Conservation (phyloP, 176 grass and related monocot genomes). For the Bolboschoenus planiculmis region DNA sequence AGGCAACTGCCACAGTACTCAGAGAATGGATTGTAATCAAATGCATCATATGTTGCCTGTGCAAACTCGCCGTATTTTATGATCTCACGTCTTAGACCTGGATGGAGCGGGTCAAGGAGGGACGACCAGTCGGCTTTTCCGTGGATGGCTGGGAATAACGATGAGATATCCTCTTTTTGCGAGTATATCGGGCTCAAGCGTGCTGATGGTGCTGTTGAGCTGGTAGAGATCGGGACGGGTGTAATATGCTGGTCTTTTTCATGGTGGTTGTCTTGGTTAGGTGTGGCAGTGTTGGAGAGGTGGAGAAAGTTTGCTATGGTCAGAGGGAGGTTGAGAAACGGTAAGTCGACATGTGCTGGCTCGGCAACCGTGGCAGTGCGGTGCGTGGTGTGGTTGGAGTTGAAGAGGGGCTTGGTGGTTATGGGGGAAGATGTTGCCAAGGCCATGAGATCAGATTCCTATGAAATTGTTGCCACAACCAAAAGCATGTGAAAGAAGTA, state of each 20-base stretch:
- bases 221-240: not conserved
- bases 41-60: constrained; percentile 37
- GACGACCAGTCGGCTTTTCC: constrained; percentile 30
- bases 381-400: not conserved
- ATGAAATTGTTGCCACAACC: not conserved
- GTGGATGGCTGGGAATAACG: not conserved
- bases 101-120: constrained; percentile 30
- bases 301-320: constrained; percentile 7
- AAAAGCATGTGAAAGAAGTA: constrained; percentile 9
- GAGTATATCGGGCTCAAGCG: not conserved
- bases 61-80: constrained; percentile 46
- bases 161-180: constrained; percentile 10
- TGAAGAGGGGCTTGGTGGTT: not conserved
- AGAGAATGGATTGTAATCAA: constrained; percentile 36
- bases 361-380: not conserved
- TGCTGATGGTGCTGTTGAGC: not conserved
- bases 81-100: constrained; percentile 34
- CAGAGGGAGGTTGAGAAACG: not conserved
- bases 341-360: not conserved
- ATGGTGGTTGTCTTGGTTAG: not conserved
- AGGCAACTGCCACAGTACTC: constrained; percentile 36
- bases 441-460: not conserved
- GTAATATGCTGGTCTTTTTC: not conserved
- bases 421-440: not conserved
- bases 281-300: not conserved